Evolutionary conservation across 768 basidiomycete species (phyloP), one percentile per base, ranked within the genome.

Genomic region (Suillus spraguei): DNA sequence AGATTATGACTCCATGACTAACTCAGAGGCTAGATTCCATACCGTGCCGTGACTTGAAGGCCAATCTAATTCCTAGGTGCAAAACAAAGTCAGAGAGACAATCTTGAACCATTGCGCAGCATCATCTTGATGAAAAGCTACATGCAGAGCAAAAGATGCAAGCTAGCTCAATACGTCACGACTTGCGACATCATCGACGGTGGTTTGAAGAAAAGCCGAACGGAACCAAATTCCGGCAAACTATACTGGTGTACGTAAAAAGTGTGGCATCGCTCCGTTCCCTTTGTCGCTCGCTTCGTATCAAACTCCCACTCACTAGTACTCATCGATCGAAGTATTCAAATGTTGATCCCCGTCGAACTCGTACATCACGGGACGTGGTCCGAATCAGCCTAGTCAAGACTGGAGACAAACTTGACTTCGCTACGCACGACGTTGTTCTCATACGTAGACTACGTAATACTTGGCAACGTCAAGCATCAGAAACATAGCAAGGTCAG

Each of bases 61-160:
- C 10, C 36, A 36, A 36, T 36, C 36, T 11, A 36, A 36, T 36
- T 28, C 36, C 17, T 49, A n/a, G n/a, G 22, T 24, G 20, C 28
- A 68, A 68, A 70, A 41, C 63, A 60, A 20, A 63, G 65, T 16
- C 68, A 69, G 16, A 46, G 68, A 6, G 72, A 74, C 33, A 70
- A 74, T 59, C 8, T 73, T 17, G 69, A 73, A 60, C 47, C 69
- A 10, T 56, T 69, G 13, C 64, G 68, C 2, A 62, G 60, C 32
- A 44, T 69, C 16, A 28, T 32, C 65, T 74, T 70, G 72, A 2
- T 74, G 69, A 69, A 62, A 70, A 60, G 38, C 39, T 53, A 59
- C 32, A 47, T 64, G 5, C 14, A 6, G 2, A 55, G 41, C n/a
- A n/a, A n/a, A n/a, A n/a, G n/a, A n/a, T n/a, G 68, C 73, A 61